These are phyloP conservation scores for Paecilomyces sp. DNA, from an alignment of 2,329 filamentous ascomycete genomes.

Conservation along the genomic window DNA sequence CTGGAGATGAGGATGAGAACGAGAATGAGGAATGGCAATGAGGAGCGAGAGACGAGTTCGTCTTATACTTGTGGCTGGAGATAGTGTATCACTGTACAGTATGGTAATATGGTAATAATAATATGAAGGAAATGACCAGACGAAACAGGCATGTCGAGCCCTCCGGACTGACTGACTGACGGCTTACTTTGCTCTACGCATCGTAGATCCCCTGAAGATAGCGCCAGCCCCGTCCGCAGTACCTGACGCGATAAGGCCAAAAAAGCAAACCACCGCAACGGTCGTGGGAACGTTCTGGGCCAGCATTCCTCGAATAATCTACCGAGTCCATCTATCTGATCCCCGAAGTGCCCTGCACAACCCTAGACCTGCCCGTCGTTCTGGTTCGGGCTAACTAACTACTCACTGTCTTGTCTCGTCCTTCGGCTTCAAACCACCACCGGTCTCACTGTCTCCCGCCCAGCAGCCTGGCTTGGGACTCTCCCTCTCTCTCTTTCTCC, in stretches of 20 bases:
- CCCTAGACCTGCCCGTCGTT: background rate
- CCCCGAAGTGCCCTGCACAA: background rate
- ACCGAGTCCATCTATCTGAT: background rate
- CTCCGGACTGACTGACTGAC: too few species aligned
- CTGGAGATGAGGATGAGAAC: too few species aligned
- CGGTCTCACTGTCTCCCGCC: background rate
- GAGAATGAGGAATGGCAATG: background rate
- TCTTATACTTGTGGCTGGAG: too few species aligned
- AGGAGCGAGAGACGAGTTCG: too few species aligned
- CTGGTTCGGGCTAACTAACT: background rate
- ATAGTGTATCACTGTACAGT: too few species aligned
- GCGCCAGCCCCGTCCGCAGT: background rate
- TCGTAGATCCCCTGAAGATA: background rate
- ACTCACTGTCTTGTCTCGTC: background rate
- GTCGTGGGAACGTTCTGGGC: background rate
- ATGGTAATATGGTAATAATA: too few species aligned
- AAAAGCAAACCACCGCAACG: background rate
- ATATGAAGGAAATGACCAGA: too few species aligned
- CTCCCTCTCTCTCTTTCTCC: background rate
- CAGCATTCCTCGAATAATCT: background rate
- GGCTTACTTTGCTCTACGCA: background rate
- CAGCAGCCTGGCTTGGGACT: background rate
- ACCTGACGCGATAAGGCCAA: background rate
- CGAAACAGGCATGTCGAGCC: too few species aligned
- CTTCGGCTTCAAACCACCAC: background rate